Evolutionary conservation across 305 asterid genomes (phyloP).

Genomic region (Withania somnifera): DNA sequence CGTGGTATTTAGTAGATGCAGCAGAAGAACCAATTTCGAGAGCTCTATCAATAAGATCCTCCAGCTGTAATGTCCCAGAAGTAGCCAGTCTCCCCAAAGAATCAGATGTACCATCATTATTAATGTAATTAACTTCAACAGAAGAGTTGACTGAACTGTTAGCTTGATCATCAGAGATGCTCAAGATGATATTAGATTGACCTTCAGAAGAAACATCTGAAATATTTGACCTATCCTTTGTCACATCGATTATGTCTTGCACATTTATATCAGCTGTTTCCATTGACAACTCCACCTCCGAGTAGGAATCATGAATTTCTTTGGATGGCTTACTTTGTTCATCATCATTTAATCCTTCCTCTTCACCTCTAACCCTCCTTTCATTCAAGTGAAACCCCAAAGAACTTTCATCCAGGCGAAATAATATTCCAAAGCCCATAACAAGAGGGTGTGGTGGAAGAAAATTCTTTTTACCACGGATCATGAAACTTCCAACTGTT

Average conservation of each 20-base stretch:
- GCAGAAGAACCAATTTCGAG: constrained; percentile 85
- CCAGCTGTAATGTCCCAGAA: constrained; percentile 47
- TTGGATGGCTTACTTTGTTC: constrained; percentile 45
- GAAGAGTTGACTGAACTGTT: constrained; percentile 15
- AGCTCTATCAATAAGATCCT: constrained; percentile 85
- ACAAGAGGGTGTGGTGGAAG: constrained; percentile 92
- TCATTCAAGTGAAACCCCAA: constrained; percentile 96
- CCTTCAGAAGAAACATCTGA: constrained; percentile 20
- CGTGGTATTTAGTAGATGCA: constrained; percentile 46
- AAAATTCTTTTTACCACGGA: constrained; percentile 93
- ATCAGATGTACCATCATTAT: constrained; percentile 16
- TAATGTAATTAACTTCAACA: constrained; percentile 17
- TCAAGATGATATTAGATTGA: constrained; percentile 16
- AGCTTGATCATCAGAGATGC: constrained; percentile 21
- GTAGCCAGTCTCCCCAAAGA: constrained; percentile 27
- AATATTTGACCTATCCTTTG: constrained; percentile 19
- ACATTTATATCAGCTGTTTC: constrained; percentile 27
- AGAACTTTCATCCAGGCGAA: constrained; percentile 95
- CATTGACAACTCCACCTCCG: constrained; percentile 46
- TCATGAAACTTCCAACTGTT: constrained; percentile 98
- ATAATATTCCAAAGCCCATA: constrained; percentile 94
- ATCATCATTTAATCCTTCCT: constrained; percentile 57
- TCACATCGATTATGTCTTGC: constrained; percentile 18
- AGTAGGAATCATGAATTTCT: constrained; percentile 62
- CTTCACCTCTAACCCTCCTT: constrained; percentile 94